Evolutionary conservation across 1,139 yeast species (phyloP), one percentile per base, ranked within the genome.

Genomic region (Sugiyamaella pinicola): DNA sequence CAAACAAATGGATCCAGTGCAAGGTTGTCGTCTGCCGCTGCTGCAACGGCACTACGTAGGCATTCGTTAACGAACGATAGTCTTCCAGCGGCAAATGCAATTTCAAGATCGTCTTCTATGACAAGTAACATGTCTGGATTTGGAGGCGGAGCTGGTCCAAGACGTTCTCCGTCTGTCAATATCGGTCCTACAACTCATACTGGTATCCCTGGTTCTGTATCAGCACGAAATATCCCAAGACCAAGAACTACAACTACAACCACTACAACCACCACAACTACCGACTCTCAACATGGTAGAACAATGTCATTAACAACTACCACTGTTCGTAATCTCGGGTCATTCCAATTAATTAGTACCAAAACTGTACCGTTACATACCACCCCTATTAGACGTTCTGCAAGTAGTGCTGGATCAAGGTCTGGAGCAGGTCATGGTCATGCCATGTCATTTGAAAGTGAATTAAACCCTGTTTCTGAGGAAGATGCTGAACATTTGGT

Each of bases 221-320:
- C 43, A 5, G 31, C 35, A 17, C 12, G 44, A 18, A 43, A 35
- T 15, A 26, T 24, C 28, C 44, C 44, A 12, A 28, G 38, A 37
- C 28, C 40, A 15, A 38, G 41, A 38, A 42, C 47, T 9, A 37
- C 43, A 24, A 28, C 46, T 21, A 43, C 45, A 9, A 49, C 47
- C 5, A 49, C 55, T 19, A 50, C 52, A 5, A 52, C 54, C 15
- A 49, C 54, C 13, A 53, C 56, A 6, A 52, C 55, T n/a, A 55
- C 60, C 22, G 43, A 45, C 49, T 64, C 64, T 44, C 53, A 60
- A 48, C 57, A 61, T 2, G 73, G 71, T 28, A 58, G 74, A 24
- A 66, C 74, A 5, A 61, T 69, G 64, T 69, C 73, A n/a, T 57
- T 71, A 29, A 71, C 74, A 8, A 69, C 72, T 12, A 70, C 73